phyloP scores from a whole-genome alignment of 2,329 filamentous ascomycete genomes.

The Pleochaeta shiraiana region DNA sequence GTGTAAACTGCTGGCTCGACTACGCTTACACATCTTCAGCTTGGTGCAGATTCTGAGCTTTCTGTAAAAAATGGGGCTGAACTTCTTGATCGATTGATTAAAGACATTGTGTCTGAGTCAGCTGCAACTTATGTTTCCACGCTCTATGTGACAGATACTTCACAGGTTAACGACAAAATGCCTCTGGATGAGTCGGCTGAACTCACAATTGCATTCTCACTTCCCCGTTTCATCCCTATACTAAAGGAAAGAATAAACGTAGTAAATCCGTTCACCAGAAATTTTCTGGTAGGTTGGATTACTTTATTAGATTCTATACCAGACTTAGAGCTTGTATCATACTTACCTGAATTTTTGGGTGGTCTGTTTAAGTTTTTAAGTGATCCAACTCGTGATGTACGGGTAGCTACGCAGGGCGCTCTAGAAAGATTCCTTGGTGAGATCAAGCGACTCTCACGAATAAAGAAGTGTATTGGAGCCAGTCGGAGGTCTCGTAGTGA shows the following conservation, averaged over 20 bases:
- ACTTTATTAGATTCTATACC: slow-evolving; percentile 89
- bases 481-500: slow-evolving; percentile 45
- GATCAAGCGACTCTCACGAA: slow-evolving; percentile 80
- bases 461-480: slow-evolving; percentile 82
- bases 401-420: slow-evolving; percentile 72
- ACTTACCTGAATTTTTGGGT: slow-evolving; percentile 74
- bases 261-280: slow-evolving; percentile 82
- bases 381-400: slow-evolving; percentile 82
- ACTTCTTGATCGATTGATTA: slow-evolving; percentile 79
- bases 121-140: slow-evolving; percentile 89
- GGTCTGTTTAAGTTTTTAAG: slow-evolving; percentile 83
- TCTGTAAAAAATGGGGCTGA: slow-evolving; percentile 98
- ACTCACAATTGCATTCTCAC: slow-evolving; percentile 77
- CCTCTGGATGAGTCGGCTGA: slow-evolving; percentile 23
- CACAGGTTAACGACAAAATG: slow-evolving; percentile 23
- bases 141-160: slow-evolving; percentile 37
- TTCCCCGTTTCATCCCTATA: slow-evolving; percentile 76
- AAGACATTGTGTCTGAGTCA: slow-evolving; percentile 90
- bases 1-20: neutral
- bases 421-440: slow-evolving; percentile 80
- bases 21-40: slow-evolving; percentile 26
- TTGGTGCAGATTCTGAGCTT: slow-evolving; percentile 86
- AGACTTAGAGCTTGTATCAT: slow-evolving; percentile 83
- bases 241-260: slow-evolving; percentile 89
- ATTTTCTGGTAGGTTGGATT: slow-evolving; percentile 92